A percentile compares a stretch with the other conserved stretches of the same genome.
These are phyloP conservation scores for Aspergillus sclerotialis DNA, from an alignment of 2,329 filamentous ascomycete species.

Conservation along the genomic window DNA sequence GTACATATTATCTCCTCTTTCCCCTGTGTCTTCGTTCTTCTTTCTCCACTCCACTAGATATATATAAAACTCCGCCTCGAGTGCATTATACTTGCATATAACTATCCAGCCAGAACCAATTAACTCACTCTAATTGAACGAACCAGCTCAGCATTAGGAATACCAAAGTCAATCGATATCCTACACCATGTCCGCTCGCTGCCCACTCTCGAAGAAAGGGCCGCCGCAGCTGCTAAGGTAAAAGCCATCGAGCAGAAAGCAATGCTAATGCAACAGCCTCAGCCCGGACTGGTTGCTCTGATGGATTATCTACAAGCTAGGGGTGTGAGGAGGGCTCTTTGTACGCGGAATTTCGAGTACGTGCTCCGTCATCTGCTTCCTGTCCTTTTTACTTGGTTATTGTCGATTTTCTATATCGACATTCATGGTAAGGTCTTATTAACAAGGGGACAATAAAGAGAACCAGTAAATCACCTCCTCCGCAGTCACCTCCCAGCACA, in stretches of 20 bases:
- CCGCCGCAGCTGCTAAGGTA: conserved; percentile 64
- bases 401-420: neutral
- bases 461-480: conserved; percentile 44
- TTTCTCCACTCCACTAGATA: too few relatives aligned
- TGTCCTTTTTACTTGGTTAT: neutral
- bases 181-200: conserved; percentile 79
- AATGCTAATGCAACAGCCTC: conserved; percentile 73
- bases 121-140: neutral
- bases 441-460: too few relatives aligned
- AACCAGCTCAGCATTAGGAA: conserved; percentile 54
- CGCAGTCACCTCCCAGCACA: conserved; percentile 63
- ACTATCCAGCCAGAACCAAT: too few relatives aligned
- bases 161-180: conserved; percentile 70
- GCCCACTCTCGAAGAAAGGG: conserved; percentile 51
- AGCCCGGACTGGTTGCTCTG: conserved; percentile 68
- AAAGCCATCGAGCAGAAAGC: conserved; percentile 71
- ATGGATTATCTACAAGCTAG: conserved; percentile 74
- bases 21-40: too few relatives aligned
- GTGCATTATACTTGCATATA: too few relatives aligned
- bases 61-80: too few relatives aligned
- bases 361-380: conserved; percentile 17
- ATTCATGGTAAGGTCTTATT: too few relatives aligned
- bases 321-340: conserved; percentile 70
- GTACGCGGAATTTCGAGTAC: conserved; percentile 85
- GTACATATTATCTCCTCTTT: neutral